Conservation (phyloP, 2,329 filamentous ascomycete genomes). For the Exserohilum turcica region DNA sequence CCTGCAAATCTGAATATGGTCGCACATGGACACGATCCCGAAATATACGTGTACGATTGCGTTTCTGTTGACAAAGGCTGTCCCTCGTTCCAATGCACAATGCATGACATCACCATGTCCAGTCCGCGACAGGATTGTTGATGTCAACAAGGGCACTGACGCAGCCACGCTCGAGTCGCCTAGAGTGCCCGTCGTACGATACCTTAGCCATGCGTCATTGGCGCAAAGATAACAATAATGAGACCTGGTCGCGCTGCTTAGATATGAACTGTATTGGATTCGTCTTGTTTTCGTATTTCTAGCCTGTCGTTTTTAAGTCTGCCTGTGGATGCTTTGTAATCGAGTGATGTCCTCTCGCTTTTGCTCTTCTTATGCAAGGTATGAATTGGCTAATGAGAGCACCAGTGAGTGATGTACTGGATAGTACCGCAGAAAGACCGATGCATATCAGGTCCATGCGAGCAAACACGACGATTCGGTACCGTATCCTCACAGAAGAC, state of each 20-base stretch:
- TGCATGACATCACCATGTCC: conserved; percentile 6
- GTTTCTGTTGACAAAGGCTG: conserved; percentile 11
- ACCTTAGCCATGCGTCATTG: not conserved
- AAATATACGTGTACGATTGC: conserved; percentile 15
- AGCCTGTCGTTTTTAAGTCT: not conserved
- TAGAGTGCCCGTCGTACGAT: conserved; percentile 4
- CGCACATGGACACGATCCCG: conserved; percentile 8
- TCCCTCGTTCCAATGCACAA: conserved; percentile 1
- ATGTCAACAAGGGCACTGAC: conserved; percentile 9
- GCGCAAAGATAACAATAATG: conserved; percentile 5
- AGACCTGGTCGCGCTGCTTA: not conserved
- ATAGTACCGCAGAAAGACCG: not conserved
- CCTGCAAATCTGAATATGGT: conserved; percentile 23
- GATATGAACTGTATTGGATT: not conserved
- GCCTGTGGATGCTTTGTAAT: not conserved
- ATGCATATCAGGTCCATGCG: not conserved
- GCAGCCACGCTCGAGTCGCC: conserved; percentile 12
- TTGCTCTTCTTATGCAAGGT: not conserved
- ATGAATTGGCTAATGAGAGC: no score
- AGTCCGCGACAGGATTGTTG: conserved; percentile 2
- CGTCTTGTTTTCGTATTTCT: not conserved
- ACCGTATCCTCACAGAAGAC: not conserved
- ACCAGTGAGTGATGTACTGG: not conserved
- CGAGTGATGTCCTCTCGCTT: not conserved
- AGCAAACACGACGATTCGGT: not conserved